Evolutionary conservation across 2,329 filamentous ascomycete genomes (phyloP).

Genomic region (Penicillium sp.): DNA sequence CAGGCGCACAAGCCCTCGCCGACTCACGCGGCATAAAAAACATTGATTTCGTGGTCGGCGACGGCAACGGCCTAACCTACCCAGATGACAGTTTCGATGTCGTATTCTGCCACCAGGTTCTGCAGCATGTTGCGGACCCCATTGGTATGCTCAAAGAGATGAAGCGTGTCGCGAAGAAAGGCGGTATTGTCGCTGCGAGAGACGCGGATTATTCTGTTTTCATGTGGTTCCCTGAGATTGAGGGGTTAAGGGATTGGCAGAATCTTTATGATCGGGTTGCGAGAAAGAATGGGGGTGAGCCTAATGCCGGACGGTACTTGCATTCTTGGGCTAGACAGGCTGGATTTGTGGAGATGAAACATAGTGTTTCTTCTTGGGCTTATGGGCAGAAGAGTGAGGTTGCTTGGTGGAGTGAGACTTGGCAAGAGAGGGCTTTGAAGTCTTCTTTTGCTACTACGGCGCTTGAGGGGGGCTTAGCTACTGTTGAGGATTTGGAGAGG

Average conservation of each 20-base stretch:
- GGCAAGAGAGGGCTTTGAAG: slow-evolving; percentile 26
- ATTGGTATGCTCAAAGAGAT: slow-evolving; percentile 54
- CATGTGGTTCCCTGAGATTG: slow-evolving; percentile 29
- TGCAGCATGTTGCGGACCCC: slow-evolving; percentile 57
- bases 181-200: slow-evolving; percentile 53
- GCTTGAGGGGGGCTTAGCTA: slow-evolving; percentile 28
- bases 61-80: slow-evolving; percentile 45
- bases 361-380: slow-evolving; percentile 29
- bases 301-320: slow-evolving; percentile 24
- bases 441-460: slow-evolving; percentile 28
- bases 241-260: slow-evolving; percentile 26
- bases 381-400: slow-evolving; percentile 29
- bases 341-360: slow-evolving; percentile 24
- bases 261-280: slow-evolving; percentile 28
- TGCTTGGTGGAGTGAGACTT: slow-evolving; percentile 28
- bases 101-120: slow-evolving; percentile 60
- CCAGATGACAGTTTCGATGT: slow-evolving; percentile 57
- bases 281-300: slow-evolving; percentile 31
- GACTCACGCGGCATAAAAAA: slow-evolving; percentile 31
- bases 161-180: slow-evolving; percentile 53
- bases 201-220: slow-evolving; percentile 37
- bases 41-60: slow-evolving; percentile 35
- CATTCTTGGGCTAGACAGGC: slow-evolving; percentile 32
- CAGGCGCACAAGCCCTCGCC: slow-evolving; percentile 32
- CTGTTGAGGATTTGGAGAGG: slow-evolving; percentile 27